Base-by-base conservation (phyloP, 2,329 filamentous ascomycete genomes). In the Pseudogymnoascus verrucosus region DNA sequence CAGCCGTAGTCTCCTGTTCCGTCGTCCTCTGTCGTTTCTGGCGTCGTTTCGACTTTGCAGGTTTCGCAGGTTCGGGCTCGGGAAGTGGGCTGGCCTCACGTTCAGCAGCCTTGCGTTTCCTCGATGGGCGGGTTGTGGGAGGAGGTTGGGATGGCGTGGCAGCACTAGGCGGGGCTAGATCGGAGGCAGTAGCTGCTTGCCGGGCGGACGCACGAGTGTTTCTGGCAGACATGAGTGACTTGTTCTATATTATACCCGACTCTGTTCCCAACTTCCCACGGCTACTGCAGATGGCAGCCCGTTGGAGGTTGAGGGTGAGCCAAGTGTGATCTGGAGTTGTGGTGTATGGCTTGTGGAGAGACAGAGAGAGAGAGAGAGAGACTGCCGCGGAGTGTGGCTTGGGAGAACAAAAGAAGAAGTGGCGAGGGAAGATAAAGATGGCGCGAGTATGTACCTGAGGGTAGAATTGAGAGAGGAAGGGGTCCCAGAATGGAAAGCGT, bases 181-280 rank as follows among this genome's bases (percentile, higher is more conserved):
- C 66, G 69, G 71, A 68, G 67, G 73, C 68, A 70, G 73, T 85
- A 75, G 90, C 89, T 80, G 90, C 90, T 85, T 91, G 88, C 82
- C 92, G 92, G 81, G 93, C 89, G 78, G 93, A 89, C 74, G 93
- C 95, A 82, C 93, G 91, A 83, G 93, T 97, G 74, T 95, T 88
- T 90, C 93, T 97, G 85, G 87, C 82, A 86, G 90, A 91, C 92
- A 96, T 97, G 87, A 93, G 90, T 88, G 51, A 81, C 67, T 64
- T 70, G 67, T 59, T 63, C 65, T 66, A 40, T 42, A 65, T 28
- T 36, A 19, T 64, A 61, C 63, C 64, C 54, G 40, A 42, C 44
- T 60, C 60, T 44, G 16, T 34, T 64, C 64, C 47, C 64, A 44
- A 57, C 62, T 61, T 63, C 28, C 39, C 54, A 60, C 62, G 54